phyloP scores from a whole-genome alignment of 2,329 filamentous ascomycete species.

The Aspergillus ochraceoroseus region DNA sequence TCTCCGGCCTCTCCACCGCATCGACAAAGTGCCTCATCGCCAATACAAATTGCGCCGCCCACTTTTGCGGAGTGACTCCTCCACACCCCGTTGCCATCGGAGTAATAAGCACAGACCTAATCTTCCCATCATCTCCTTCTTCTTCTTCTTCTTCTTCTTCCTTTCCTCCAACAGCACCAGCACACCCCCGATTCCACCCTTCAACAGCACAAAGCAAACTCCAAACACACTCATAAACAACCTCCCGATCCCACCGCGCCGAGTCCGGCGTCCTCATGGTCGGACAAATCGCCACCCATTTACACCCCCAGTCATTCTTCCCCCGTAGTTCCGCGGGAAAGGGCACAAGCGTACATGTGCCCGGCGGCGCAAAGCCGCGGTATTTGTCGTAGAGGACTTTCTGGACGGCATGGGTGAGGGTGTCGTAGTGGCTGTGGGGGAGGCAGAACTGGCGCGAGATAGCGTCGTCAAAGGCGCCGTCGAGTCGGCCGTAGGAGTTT shows the following conservation, averaged over 20 bases:
- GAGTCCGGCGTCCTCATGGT: constrained; percentile 49
- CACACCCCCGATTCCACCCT: constrained; percentile 41
- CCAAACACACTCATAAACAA: constrained; percentile 54
- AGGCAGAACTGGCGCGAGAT: constrained; percentile 48
- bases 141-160: no score
- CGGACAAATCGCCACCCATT: constrained; percentile 49
- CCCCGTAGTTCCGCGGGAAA: constrained; percentile 41
- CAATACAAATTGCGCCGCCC: constrained; percentile 50
- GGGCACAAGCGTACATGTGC: constrained; percentile 47
- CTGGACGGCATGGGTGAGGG: constrained; percentile 48
- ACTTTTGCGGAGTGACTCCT: constrained; percentile 43
- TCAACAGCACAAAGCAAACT: constrained; percentile 49
- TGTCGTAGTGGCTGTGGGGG: constrained; percentile 44
- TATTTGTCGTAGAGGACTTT: constrained; percentile 44
- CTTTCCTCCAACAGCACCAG: constrained; percentile 1
- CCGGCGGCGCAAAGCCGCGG: constrained; percentile 50
- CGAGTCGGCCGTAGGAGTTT: constrained; percentile 52
- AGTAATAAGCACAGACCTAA: constrained; percentile 48
- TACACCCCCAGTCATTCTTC: constrained; percentile 42
- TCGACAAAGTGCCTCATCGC: constrained; percentile 52
- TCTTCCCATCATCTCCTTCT: constrained; percentile 26
- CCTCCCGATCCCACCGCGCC: constrained; percentile 49
- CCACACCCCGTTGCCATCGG: constrained; percentile 51
- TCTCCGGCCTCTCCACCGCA: constrained; percentile 42
- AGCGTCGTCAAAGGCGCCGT: constrained; percentile 54